phyloP scores from a whole-genome alignment of 441 rosid genomes.

The Eutrema salsugineum region DNA sequence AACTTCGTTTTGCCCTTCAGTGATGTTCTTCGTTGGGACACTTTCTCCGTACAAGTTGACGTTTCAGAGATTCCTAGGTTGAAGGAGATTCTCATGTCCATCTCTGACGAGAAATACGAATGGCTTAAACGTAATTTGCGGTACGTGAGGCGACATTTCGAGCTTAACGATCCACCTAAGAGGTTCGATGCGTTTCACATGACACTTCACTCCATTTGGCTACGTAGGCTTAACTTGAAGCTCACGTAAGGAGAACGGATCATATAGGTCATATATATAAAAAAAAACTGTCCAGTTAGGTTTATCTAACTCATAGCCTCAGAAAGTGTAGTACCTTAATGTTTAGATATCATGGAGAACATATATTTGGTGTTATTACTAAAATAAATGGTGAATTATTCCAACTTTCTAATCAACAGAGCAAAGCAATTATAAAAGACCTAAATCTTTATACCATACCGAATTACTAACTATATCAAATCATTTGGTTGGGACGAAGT shows the following conservation, averaged over 20 bases:
- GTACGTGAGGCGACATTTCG: conserved; percentile 65
- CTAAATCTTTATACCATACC: conserved; percentile 4
- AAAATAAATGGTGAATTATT: background rate
- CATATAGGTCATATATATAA: background rate
- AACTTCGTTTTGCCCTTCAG: conserved; percentile 78
- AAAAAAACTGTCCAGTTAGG: background rate
- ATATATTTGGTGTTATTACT: conserved; percentile 14
- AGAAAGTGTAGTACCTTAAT: conserved; percentile 4
- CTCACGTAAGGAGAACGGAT: conserved; percentile 19
- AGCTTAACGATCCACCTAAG: conserved; percentile 68
- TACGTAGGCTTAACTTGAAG: conserved; percentile 68
- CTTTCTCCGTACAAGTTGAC: conserved; percentile 57
- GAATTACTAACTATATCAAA: background rate
- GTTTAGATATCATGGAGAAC: background rate
- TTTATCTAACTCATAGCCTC: background rate
- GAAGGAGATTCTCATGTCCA: conserved; percentile 57
- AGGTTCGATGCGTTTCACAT: conserved; percentile 79
- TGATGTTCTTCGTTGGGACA: conserved; percentile 84
- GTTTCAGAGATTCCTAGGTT: conserved; percentile 61
- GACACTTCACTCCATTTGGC: conserved; percentile 90
- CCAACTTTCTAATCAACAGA: background rate
- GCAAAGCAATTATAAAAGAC: background rate
- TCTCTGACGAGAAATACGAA: conserved; percentile 52
- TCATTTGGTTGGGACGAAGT: conserved; percentile 44
- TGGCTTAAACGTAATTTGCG: conserved; percentile 51